phyloP scores from a whole-genome alignment of 108 stramenopile species.

The Nitzschia palea region DNA sequence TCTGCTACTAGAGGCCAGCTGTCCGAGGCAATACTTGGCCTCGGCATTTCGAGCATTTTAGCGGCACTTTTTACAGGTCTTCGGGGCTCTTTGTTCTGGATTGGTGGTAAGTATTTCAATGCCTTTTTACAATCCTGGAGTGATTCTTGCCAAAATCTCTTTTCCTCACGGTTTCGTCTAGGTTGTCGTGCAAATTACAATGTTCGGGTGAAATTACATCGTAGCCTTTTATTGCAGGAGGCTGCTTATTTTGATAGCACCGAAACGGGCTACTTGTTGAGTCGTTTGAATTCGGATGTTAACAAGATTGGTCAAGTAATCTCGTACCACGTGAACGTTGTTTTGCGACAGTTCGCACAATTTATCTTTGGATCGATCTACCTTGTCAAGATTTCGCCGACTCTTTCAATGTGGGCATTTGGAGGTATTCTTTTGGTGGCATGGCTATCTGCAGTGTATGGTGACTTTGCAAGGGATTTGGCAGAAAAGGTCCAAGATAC shows the following conservation, averaged over 20 bases:
- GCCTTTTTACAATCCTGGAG: no score
- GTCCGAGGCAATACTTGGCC: conserved; percentile 56
- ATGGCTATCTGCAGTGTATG: conserved; percentile 65
- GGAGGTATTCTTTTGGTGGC: conserved; percentile 72
- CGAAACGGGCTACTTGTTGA: conserved; percentile 76
- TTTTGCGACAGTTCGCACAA: conserved; percentile 79
- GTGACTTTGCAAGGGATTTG: conserved; percentile 66
- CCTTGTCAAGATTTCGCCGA: conserved; percentile 62
- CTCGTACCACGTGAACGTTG: conserved; percentile 80
- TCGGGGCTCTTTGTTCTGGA: conserved; percentile 85
- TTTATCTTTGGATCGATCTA: conserved; percentile 76
- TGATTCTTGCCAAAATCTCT: no score
- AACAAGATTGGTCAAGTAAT: conserved; percentile 86
- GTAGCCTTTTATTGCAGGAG: conserved; percentile 83
- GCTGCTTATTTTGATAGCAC: conserved; percentile 86
- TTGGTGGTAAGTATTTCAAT: conserved; percentile 80
- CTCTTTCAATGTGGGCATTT: conserved; percentile 66
- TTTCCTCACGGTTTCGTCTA: no score
- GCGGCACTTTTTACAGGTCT: conserved; percentile 78
- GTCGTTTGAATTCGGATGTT: conserved; percentile 87
- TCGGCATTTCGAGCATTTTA: conserved; percentile 55
- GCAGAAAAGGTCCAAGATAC: conserved; percentile 75
- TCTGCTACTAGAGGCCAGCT: conserved; percentile 31
- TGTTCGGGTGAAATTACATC: conserved; percentile 83
- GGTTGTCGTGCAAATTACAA: conserved; percentile 84